phyloP scores from a whole-genome alignment of 2,329 filamentous ascomycete species.

The Talaromyces sp. region DNA sequence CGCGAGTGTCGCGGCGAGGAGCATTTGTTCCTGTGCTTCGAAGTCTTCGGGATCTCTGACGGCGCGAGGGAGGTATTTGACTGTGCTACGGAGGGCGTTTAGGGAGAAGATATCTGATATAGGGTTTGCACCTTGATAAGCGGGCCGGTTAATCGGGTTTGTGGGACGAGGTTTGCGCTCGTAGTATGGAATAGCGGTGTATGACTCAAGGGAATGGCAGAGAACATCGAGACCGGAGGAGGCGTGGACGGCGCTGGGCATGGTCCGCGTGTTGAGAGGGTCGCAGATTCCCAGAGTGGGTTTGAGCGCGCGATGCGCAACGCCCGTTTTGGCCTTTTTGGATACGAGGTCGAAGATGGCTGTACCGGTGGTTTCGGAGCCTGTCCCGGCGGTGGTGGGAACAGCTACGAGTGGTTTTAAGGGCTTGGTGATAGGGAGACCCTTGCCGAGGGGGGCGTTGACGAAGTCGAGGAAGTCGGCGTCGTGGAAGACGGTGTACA shows the following conservation, averaged over 20 bases:
- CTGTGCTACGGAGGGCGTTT: constrained; percentile 73
- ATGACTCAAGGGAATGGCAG: constrained; percentile 92
- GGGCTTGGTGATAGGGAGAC: constrained; percentile 67
- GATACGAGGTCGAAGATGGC: constrained; percentile 95
- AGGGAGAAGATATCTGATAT: constrained; percentile 97
- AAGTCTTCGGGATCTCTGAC: constrained; percentile 84
- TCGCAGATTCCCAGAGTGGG: constrained; percentile 86
- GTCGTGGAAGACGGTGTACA: constrained; percentile 86
- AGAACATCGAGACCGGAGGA: constrained; percentile 90
- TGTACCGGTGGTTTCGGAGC: constrained; percentile 92
- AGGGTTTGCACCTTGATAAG: constrained; percentile 95
- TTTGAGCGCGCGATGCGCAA: constrained; percentile 93
- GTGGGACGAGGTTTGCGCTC: constrained; percentile 78
- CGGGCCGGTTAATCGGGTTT: constrained; percentile 86
- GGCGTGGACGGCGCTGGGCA: constrained; percentile 92
- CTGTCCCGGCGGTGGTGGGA: constrained; percentile 81
- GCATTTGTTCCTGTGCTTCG: constrained; percentile 93
- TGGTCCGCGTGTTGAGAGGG: constrained; percentile 87
- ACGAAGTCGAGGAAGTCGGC: constrained; percentile 97
- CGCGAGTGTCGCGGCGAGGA: constrained; percentile 87
- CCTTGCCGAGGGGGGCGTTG: constrained; percentile 87
- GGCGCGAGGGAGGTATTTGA: constrained; percentile 88
- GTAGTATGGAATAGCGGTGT: constrained; percentile 94
- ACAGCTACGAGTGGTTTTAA: constrained; percentile 76
- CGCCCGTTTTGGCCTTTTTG: constrained; percentile 88